phyloP scores from a whole-genome alignment of 768 basidiomycete genomes.

The Trametes cingulata region DNA sequence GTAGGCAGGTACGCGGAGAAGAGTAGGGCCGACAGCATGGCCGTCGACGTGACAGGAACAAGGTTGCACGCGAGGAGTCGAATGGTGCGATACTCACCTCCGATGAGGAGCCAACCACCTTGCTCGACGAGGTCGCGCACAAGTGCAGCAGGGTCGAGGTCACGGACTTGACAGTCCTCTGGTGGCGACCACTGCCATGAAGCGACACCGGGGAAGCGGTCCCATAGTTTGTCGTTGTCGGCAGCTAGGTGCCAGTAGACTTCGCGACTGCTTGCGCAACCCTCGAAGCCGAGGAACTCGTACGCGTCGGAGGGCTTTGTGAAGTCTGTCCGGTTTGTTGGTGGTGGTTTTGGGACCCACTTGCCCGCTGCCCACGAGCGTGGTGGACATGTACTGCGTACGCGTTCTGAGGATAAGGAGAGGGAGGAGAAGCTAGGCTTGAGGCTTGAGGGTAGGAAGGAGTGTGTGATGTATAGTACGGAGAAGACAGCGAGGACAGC shows the following conservation, averaged over 20 bases:
- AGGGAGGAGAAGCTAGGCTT: constrained; percentile 5
- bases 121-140: constrained; percentile 61
- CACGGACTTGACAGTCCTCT: constrained; percentile 43
- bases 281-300: constrained; percentile 55
- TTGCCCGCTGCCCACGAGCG: constrained; percentile 37
- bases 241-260: constrained; percentile 63
- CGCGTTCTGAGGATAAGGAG: not conserved
- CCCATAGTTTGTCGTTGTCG: constrained; percentile 48
- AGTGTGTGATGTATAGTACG: constrained; percentile 5
- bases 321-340: constrained; percentile 23
- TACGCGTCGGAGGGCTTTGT: constrained; percentile 43
- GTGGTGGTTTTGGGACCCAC: constrained; percentile 45
- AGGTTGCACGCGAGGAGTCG: not conserved
- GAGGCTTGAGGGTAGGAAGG: constrained; percentile 11
- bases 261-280: constrained; percentile 65
- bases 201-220: constrained; percentile 53
- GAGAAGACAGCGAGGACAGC: constrained; percentile 13
- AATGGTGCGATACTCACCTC: constrained; percentile 44
- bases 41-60: not conserved
- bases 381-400: constrained; percentile 35
- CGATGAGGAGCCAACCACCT: constrained; percentile 71
- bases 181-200: constrained; percentile 58
- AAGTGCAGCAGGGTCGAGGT: constrained; percentile 44
- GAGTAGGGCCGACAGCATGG: not conserved
- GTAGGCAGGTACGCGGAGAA: not conserved